Percentiles rank a stretch among this genome's conserved stretches.
These are phyloP conservation scores for Terana coerulea DNA, from an alignment of 768 basidiomycete genomes.

Conservation along the genomic window DNA sequence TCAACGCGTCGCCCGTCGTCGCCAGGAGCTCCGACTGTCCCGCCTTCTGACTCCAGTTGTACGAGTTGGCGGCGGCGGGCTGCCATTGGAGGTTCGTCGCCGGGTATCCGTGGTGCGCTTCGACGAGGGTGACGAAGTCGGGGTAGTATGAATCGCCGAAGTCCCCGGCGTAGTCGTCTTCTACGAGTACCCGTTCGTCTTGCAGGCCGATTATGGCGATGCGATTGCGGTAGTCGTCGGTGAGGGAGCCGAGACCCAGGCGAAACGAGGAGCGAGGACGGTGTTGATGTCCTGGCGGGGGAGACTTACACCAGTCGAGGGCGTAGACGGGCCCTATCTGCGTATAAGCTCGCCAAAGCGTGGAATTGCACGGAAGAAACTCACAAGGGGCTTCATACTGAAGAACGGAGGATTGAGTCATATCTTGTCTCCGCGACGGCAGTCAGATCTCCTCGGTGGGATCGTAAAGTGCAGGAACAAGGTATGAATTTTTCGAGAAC, in stretches of 20 bases:
- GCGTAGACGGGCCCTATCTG: slow-evolving; percentile 78
- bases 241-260: slow-evolving; percentile 80
- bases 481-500: too few species aligned
- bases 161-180: slow-evolving; percentile 70
- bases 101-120: slow-evolving; percentile 86
- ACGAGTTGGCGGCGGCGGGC: slow-evolving; percentile 62
- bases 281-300: slow-evolving; percentile 67
- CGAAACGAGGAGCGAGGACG: slow-evolving; percentile 79
- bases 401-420: slow-evolving; percentile 26
- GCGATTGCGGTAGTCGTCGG: slow-evolving; percentile 79
- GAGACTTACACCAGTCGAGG: slow-evolving; percentile 84
- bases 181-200: slow-evolving; percentile 84
- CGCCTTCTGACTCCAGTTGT: slow-evolving; percentile 67
- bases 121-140: slow-evolving; percentile 84
- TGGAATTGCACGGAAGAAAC: slow-evolving; percentile 3
- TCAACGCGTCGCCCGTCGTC: slow-evolving; percentile 89
- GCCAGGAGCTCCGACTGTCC: slow-evolving; percentile 78
- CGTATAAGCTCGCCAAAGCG: background rate
- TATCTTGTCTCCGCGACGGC: slow-evolving; percentile 4
- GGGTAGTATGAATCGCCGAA: slow-evolving; percentile 40
- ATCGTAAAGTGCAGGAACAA: too few species aligned
- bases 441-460: too few species aligned
- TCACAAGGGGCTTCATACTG: slow-evolving; percentile 30
- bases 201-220: slow-evolving; percentile 77
- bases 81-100: slow-evolving; percentile 94